Conservation (phyloP, 2,329 filamentous ascomycete species). For the Epichloe bromicola region DNA sequence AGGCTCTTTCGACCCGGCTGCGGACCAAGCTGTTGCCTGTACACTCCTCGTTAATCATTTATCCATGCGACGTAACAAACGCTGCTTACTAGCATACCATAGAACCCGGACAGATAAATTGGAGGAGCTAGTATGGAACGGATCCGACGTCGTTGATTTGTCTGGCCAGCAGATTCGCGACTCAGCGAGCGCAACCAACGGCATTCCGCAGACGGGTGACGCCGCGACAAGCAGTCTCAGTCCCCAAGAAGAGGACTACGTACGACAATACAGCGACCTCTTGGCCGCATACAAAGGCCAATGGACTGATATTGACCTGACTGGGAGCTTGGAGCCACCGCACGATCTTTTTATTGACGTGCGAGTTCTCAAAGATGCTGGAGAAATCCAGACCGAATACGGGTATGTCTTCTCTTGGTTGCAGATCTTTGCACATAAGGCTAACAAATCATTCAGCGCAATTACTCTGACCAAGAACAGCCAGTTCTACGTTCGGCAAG, state of each 20-base stretch:
- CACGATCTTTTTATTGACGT: constrained; percentile 95
- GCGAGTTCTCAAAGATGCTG: constrained; percentile 86
- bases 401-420: constrained; percentile 39
- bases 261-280: constrained; percentile 80
- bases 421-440: background rate
- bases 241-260: constrained; percentile 93
- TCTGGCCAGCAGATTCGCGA: constrained; percentile 41
- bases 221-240: constrained; percentile 63
- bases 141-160: constrained; percentile 67
- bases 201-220: constrained; percentile 26
- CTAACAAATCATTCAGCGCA: constrained; percentile 41
- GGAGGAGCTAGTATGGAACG: constrained; percentile 87
- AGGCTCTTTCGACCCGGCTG: constrained; percentile 71
- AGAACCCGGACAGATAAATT: constrained; percentile 80
- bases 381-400: constrained; percentile 98
- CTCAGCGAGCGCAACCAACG: constrained; percentile 19
- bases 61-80: constrained; percentile 90
- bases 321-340: constrained; percentile 87
- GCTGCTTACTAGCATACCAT: constrained; percentile 90
- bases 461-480: constrained; percentile 97
- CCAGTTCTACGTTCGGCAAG: constrained; percentile 92
- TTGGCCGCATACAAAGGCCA: constrained; percentile 95
- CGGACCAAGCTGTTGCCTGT: constrained; percentile 73
- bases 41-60: constrained; percentile 87
- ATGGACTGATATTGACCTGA: constrained; percentile 95